phyloP scores from a whole-genome alignment of 352 stramenopile genomes.

The Pythium biforme region DNA sequence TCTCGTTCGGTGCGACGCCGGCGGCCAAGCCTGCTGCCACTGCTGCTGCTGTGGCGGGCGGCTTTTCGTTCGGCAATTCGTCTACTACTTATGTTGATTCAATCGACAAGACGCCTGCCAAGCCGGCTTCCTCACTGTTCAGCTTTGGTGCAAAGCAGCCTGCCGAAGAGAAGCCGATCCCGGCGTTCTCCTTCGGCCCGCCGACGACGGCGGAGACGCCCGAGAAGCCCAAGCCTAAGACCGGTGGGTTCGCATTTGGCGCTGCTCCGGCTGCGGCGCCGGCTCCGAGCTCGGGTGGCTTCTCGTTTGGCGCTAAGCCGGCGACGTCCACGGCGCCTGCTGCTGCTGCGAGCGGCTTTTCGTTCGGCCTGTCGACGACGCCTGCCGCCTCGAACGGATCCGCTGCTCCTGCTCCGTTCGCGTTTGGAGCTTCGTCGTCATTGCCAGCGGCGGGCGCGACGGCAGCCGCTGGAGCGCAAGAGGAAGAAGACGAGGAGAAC shows the following conservation, averaged over 20 bases:
- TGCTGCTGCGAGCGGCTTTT: slow-evolving; percentile 30
- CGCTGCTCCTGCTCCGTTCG: slow-evolving; percentile 14
- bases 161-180: slow-evolving; percentile 31
- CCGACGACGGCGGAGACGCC: slow-evolving; percentile 1
- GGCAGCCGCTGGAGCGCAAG: slow-evolving; percentile 1
- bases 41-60: background rate
- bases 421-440: slow-evolving; percentile 25
- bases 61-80: slow-evolving; percentile 3
- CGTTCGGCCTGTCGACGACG: slow-evolving; percentile 32
- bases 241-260: slow-evolving; percentile 29
- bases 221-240: slow-evolving; percentile 10
- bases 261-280: background rate
- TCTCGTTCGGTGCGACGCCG: slow-evolving; percentile 11
- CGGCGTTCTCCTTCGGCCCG: slow-evolving; percentile 32
- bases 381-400: slow-evolving; percentile 16
- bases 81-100: background rate
- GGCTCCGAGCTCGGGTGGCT: slow-evolving; percentile 17
- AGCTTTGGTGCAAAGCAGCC: slow-evolving; percentile 28
- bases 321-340: slow-evolving; percentile 16
- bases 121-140: slow-evolving; percentile 17
- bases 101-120: slow-evolving; percentile 4
- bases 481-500: slow-evolving; percentile 77
- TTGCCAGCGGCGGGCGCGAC: slow-evolving; percentile 23
- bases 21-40: slow-evolving; percentile 1
- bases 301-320: slow-evolving; percentile 44